Base-by-base conservation (phyloP, 2,329 filamentous ascomycete species). In the Epichloe aotearoae region DNA sequence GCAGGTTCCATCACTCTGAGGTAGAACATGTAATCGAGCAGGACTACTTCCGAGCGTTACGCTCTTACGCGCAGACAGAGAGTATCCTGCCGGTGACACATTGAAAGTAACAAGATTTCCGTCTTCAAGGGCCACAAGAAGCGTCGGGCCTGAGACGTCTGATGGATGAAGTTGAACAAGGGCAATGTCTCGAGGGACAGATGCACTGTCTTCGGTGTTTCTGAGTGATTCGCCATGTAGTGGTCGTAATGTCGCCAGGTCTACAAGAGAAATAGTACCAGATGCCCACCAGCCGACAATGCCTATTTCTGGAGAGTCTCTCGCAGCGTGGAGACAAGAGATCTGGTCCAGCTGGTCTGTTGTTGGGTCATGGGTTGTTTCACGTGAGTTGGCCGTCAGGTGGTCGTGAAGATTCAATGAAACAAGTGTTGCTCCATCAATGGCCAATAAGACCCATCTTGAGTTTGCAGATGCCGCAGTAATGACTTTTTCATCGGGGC, bases 71-170 rank as follows among this genome's bases (percentile, higher is more conserved):
- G 80, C 76, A 0, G 82, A 83, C 3, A 97, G 69, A 0, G 77
- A 70, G 53, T 78, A 79, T n/a, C 78, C 76, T 0, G 68, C 59
- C 0, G 71, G 66, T 34, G 86, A 78, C 37, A 95, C 76, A 34
- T 81, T 79, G 62, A 90, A 97, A 0, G 86, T 93, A 47, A 95
- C 77, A 1, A 98, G 86, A 54, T 86, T 88, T 4, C 93, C 93
- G 66, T 97, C 91, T 46, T 94, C 88, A 77, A 96, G 86, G 12
- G 91, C 86, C 34, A 95, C 77, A 54, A 98, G 86, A 0, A 98
- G 73, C 0, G 86, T 95, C 0, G 88, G 84, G 0, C 77, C 78
- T 6, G 71, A 67, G 8, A 66, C 51, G 7, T 68, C 59, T 6
- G 75, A 73, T 14, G 83, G 82, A 43, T 96, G 77, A 4, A 97